These are phyloP conservation scores for Hypoxylon trugodes DNA, from an alignment of 495 filamentous ascomycete genomes.

Conservation along the genomic window DNA sequence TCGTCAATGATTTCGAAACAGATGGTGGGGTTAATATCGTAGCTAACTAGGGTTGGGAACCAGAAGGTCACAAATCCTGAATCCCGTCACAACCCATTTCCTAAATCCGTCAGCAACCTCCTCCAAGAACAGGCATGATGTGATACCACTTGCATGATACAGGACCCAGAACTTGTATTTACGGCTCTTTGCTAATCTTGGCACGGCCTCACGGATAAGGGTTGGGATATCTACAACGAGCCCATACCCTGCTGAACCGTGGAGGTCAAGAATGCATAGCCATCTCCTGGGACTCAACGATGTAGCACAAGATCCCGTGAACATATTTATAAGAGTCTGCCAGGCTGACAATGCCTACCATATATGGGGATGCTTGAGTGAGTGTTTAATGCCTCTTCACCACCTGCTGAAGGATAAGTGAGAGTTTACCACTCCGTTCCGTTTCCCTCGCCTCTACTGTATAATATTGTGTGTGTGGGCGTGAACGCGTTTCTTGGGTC, in stretches of 20 bases:
- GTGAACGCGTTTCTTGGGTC: too few relatives aligned
- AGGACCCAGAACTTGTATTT: conserved; percentile 66
- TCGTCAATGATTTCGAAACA: conserved; percentile 76
- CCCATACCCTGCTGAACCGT: conserved; percentile 59
- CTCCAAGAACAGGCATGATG: conserved; percentile 66
- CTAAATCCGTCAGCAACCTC: conserved; percentile 58
- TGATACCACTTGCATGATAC: conserved; percentile 67
- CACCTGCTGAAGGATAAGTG: conserved; percentile 64
- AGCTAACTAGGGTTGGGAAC: conserved; percentile 64
- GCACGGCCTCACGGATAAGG: conserved; percentile 50
- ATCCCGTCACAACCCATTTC: conserved; percentile 42
- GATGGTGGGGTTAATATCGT: conserved; percentile 71
- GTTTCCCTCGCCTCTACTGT: conserved; percentile 68
- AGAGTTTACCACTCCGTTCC: conserved; percentile 55
- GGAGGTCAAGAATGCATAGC: conserved; percentile 71
- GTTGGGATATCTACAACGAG: conserved; percentile 65
- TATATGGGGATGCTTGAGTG: conserved; percentile 68
- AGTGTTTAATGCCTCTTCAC: conserved; percentile 70
- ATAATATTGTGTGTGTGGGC: too few relatives aligned
- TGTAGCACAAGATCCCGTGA: conserved; percentile 71
- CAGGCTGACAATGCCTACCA: conserved; percentile 65
- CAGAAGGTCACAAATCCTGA: conserved; percentile 55
- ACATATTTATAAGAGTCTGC: conserved; percentile 69
- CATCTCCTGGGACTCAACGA: conserved; percentile 53
- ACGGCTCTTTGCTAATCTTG: conserved; percentile 39